Percentiles rank a stretch among this genome's conserved stretches.
Conservation (phyloP, 305 asterid genomes). For the Fraxinus paxiana region DNA sequence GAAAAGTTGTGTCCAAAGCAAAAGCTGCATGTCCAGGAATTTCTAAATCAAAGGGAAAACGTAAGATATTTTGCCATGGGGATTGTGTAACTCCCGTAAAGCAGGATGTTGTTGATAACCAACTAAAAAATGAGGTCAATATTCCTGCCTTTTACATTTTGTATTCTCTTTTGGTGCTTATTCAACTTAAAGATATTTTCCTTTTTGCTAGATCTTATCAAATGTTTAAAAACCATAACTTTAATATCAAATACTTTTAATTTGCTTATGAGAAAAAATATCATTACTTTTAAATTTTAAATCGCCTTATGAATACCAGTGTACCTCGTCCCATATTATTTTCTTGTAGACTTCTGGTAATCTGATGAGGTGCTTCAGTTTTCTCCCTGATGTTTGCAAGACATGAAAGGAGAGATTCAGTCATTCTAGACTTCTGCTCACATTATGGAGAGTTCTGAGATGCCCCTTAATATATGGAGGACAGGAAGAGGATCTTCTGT, state of each 20-base stretch:
- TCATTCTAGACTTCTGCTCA: neutral
- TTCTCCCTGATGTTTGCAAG: neutral
- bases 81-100: slow-evolving; percentile 30
- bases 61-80: slow-evolving; percentile 34
- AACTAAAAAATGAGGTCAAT: slow-evolving; percentile 56
- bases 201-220: neutral
- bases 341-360: neutral
- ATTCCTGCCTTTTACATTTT: slow-evolving; percentile 16
- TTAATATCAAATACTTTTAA: neutral
- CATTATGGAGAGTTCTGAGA: neutral
- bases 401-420: neutral
- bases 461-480: neutral
- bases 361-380: neutral
- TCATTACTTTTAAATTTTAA: neutral
- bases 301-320: neutral
- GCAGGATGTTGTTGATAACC: slow-evolving; percentile 35
- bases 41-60: slow-evolving; percentile 46
- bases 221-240: neutral
- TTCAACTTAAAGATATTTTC: neutral
- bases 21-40: slow-evolving; percentile 36
- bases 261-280: neutral
- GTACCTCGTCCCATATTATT: neutral
- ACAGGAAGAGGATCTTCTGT: neutral
- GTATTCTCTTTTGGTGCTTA: slow-evolving; percentile 11
- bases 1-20: slow-evolving; percentile 39